Base-by-base conservation (phyloP, 2,329 filamentous ascomycete species). In the Huntiella savannae region DNA sequence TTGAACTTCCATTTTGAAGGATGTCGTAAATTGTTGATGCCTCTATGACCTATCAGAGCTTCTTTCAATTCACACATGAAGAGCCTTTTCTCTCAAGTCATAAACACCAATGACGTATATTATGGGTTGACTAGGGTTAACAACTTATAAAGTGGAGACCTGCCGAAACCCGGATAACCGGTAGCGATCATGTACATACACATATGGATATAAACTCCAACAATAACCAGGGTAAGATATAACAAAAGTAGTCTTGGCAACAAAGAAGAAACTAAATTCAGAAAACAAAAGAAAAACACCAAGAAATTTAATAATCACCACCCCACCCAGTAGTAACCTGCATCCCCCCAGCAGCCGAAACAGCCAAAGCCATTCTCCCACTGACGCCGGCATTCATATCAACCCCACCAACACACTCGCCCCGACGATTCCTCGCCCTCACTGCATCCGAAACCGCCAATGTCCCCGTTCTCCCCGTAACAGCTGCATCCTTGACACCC, bases 401-500 rank as follows among this genome's bases (percentile, higher is more conserved):
- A 17, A 75, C 57, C 7, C 70, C 57, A 1, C 62, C 61, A 28
- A 28, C 22, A 28, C 7, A 68, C 64, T 28, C 22, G 7, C 4
- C 68, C 63, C 2, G 58, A 53, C 43, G 62, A 63, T 1, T 61
- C 63, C 0, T 63, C 62, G 19, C 53, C 28, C 45, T 54, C 4
- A 53, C 53, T 11, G 49, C 51, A 6, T 55, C 76, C 10, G 65
- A 63, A 51, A 75, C 71, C 34, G 70, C 70, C 12, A 81, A 62
- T 16, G 64, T 62, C 3, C 67, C 67, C 54, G 75, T 67, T 34
- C 68, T 67, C 49, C 73, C 67, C 45, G 71, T 68, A 47, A 79
- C 56, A 1, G 77, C 73, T 7, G 78, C 71, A 39, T 67, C 66
- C 49, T 65, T 63, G 44, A 85, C 72, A 2, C 74, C 68, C 4